Conservation (phyloP, 2,329 filamentous ascomycete genomes). For the Tolypocladium tundrense region DNA sequence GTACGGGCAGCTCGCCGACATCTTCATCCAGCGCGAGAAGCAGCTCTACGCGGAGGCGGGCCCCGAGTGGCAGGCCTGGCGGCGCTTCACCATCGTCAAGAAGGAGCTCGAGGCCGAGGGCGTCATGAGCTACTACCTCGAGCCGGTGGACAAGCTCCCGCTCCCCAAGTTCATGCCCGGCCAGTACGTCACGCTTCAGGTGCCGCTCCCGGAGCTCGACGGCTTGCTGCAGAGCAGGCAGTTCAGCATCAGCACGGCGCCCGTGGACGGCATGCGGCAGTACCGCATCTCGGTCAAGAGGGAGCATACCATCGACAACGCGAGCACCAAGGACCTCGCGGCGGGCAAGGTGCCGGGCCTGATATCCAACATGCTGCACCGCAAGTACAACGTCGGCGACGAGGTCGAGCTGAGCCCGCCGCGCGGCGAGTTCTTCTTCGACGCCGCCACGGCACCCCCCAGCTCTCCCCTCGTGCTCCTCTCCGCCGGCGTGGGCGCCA, state of each 20-base stretch:
- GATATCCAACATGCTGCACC: constrained; percentile 44
- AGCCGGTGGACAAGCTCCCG: constrained; percentile 42
- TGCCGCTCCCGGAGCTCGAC: constrained; percentile 46
- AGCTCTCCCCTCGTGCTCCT: constrained; percentile 52
- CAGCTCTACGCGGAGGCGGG: constrained; percentile 44
- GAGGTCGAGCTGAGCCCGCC: constrained; percentile 45
- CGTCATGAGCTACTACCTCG: constrained; percentile 61
- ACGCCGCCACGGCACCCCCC: constrained; percentile 28
- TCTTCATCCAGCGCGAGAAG: constrained; percentile 58
- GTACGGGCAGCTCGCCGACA: constrained; percentile 59
- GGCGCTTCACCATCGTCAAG: constrained; percentile 43
- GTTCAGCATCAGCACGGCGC: constrained; percentile 60
- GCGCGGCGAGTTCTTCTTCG: constrained; percentile 52
- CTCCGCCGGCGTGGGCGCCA: constrained; percentile 59
- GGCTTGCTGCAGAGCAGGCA: constrained; percentile 61
- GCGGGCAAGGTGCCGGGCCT: constrained; percentile 30
- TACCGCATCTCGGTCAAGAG: constrained; percentile 70
- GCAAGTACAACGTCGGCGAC: constrained; percentile 36
- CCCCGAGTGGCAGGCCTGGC: constrained; percentile 35
- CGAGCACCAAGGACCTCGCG: constrained; percentile 19
- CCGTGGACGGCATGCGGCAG: constrained; percentile 36
- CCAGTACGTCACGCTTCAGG: constrained; percentile 60
- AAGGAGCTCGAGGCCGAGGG: constrained; percentile 51
- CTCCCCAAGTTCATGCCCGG: constrained; percentile 58
- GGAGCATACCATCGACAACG: constrained; percentile 32